Evolutionary conservation across 352 stramenopile species (phyloP), one percentile per base, ranked within the genome.

Genomic region (Aphanomyces stellatus): DNA sequence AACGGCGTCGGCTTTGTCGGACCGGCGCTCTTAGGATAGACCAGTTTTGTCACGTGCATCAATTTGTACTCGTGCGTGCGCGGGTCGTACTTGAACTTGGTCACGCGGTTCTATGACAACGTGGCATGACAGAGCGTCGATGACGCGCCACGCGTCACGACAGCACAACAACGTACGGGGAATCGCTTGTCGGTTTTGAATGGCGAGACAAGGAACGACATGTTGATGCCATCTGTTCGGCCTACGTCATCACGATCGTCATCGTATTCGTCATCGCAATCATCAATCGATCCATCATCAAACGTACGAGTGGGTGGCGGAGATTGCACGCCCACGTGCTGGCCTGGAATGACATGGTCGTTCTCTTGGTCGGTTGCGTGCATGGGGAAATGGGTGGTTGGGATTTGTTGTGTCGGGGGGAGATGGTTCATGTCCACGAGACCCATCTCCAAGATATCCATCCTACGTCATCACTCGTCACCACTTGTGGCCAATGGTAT

Each of bases 361-460:
- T n/a, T n/a, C n/a, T n/a, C n/a, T n/a, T n/a, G n/a, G n/a, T n/a
- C n/a, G n/a, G n/a, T n/a, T n/a, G n/a, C n/a, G n/a, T n/a, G 17
- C 11, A 62, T 15, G 0, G 62, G 75, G 42, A 81, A 83, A 65
- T 70, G 71, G 19, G 53, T 27, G 2, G 80, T 91, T 15, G 79
- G 72, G 8, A 91, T 78, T 22, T 89, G 74, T 37, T 91, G 82
- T 0, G 80, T 81, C 0, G 64, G 53, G 0, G 82, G 82, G 10
- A 91, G 62, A 28, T 70, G 61, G 43, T 71, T 84, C 48, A 91
- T 48, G 33, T 89, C 78, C 34, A 91, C 70, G 55, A 64, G 35
- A 27, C 35, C 51, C 55, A 64, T 35, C 33, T 64, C 55, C 33
- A 64, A n/a, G 22, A 43, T 31, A 46, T 42, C 28, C 25, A 42